Evolutionary conservation across 805 yeast genomes (phyloP).

Genomic region (Saccharomycopsis fermentans): DNA sequence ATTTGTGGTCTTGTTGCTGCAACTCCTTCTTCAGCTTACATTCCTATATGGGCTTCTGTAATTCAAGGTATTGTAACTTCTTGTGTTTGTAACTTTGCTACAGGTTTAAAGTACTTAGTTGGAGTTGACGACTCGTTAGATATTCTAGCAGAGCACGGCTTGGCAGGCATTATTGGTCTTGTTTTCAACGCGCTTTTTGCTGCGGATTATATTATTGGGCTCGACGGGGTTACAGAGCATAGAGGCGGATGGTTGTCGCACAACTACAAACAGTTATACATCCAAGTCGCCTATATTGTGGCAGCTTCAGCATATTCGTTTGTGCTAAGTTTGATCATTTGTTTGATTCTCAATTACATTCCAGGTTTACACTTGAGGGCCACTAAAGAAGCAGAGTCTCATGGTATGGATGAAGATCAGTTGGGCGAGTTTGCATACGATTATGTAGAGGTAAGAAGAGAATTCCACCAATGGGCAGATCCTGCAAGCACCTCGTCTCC

Average conservation of each 20-base stretch:
- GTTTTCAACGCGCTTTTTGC: constrained; percentile 86
- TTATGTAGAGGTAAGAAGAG: constrained; percentile 92
- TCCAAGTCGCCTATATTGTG: constrained; percentile 72
- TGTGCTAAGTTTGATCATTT: constrained; percentile 67
- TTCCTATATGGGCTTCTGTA: constrained; percentile 86
- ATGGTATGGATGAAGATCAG: constrained; percentile 93
- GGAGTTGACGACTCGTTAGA: constrained; percentile 89
- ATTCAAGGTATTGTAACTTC: constrained; percentile 77
- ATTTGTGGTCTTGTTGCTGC: constrained; percentile 96
- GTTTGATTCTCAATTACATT: constrained; percentile 42
- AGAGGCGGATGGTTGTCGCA: constrained; percentile 89
- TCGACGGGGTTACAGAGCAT: constrained; percentile 78
- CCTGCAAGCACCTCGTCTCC: background rate
- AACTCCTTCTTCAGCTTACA: constrained; percentile 87
- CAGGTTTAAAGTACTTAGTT: constrained; percentile 72
- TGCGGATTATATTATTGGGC: constrained; percentile 78
- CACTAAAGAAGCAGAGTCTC: constrained; percentile 73
- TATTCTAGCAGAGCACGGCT: constrained; percentile 97
- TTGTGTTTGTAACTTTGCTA: constrained; percentile 77
- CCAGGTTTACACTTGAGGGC: constrained; percentile 68
- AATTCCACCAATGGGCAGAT: constrained; percentile 48
- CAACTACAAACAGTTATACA: constrained; percentile 85
- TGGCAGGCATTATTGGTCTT: constrained; percentile 87
- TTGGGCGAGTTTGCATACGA: constrained; percentile 99
- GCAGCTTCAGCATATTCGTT: constrained; percentile 70